Percentiles rank a stretch among this genome's conserved stretches.
phyloP scores from a whole-genome alignment of 2,329 filamentous ascomycete genomes.

The Aspergillus sp. region DNA sequence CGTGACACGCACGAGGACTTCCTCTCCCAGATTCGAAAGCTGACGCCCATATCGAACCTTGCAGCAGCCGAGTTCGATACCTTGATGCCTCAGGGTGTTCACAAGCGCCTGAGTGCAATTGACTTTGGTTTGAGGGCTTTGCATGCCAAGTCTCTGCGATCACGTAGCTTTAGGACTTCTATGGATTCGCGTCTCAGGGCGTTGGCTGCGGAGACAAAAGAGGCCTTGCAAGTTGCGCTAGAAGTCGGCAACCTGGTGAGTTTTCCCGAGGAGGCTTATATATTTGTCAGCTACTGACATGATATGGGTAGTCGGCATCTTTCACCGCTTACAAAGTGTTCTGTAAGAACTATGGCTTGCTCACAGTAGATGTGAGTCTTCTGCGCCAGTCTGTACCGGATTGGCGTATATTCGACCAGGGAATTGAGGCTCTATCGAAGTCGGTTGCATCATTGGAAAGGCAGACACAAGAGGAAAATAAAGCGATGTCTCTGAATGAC shows the following conservation, averaged over 20 bases:
- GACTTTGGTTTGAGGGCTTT: slow-evolving; percentile 43
- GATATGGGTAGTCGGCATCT: slow-evolving; percentile 64
- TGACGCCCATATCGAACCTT: slow-evolving; percentile 63
- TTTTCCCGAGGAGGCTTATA: not conserved
- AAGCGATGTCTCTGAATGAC: slow-evolving; percentile 79
- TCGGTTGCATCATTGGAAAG: slow-evolving; percentile 71
- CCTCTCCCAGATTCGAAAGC: slow-evolving; percentile 69
- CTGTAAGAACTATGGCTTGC: slow-evolving; percentile 82
- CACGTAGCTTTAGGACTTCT: slow-evolving; percentile 31
- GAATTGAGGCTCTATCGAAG: slow-evolving; percentile 78
- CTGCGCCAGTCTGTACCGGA: slow-evolving; percentile 68
- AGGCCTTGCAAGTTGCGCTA: slow-evolving; percentile 55
- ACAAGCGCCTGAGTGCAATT: slow-evolving; percentile 52
- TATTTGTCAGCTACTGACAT: slow-evolving; percentile 45
- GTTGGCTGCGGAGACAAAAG: slow-evolving; percentile 54
- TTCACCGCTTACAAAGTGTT: slow-evolving; percentile 93
- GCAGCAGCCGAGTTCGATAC: slow-evolving; percentile 23
- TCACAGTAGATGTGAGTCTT: slow-evolving; percentile 74
- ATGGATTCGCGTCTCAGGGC: slow-evolving; percentile 34
- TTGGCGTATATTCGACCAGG: slow-evolving; percentile 80
- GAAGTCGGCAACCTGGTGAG: slow-evolving; percentile 57
- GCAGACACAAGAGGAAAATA: slow-evolving; percentile 64
- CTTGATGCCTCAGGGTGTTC: slow-evolving; percentile 32
- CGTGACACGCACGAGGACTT: slow-evolving; percentile 81
- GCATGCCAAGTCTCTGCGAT: slow-evolving; percentile 30